A percentile compares a stretch with the other conserved stretches of the same genome.
These are phyloP conservation scores for Draba incana DNA, from an alignment of 345 rosid genomes.

Conservation along the genomic window DNA sequence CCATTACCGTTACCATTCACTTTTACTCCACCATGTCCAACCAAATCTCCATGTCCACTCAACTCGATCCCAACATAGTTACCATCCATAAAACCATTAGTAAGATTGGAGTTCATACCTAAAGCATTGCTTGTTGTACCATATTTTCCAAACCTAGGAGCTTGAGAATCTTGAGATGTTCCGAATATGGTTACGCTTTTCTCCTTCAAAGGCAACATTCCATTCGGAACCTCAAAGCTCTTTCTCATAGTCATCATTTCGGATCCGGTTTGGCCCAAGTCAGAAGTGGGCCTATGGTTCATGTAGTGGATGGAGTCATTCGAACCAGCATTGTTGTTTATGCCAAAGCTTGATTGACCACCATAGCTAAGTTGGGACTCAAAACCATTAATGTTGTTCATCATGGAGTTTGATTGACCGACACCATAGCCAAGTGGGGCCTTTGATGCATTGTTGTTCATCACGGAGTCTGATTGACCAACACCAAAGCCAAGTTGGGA, in stretches of 20 bases:
- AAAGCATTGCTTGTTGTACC: constrained; percentile 1
- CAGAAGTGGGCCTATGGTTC: constrained; percentile 1
- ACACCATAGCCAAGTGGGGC: no score
- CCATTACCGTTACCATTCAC: not conserved
- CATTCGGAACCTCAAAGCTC: not conserved
- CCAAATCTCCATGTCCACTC: not conserved
- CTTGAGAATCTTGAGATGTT: constrained; percentile 14
- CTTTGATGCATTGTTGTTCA: no score
- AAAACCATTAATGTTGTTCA: not conserved
- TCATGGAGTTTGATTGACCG: no score
- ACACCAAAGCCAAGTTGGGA: no score
- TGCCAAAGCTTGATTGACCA: constrained; percentile 19
- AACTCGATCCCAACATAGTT: not conserved
- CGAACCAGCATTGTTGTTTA: constrained; percentile 5
- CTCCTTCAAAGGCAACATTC: not conserved
- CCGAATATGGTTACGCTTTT: not conserved
- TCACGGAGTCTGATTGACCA: no score
- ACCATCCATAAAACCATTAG: not conserved
- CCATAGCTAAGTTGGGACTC: not conserved
- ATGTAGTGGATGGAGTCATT: not conserved
- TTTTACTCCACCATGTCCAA: not conserved
- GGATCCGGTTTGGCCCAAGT: not conserved
- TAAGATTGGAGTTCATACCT: constrained; percentile 20
- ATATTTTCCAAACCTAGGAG: constrained; percentile 13
- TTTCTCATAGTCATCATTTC: not conserved